phyloP scores from a whole-genome alignment of 805 yeast genomes.

The Osmozyma mogii region DNA sequence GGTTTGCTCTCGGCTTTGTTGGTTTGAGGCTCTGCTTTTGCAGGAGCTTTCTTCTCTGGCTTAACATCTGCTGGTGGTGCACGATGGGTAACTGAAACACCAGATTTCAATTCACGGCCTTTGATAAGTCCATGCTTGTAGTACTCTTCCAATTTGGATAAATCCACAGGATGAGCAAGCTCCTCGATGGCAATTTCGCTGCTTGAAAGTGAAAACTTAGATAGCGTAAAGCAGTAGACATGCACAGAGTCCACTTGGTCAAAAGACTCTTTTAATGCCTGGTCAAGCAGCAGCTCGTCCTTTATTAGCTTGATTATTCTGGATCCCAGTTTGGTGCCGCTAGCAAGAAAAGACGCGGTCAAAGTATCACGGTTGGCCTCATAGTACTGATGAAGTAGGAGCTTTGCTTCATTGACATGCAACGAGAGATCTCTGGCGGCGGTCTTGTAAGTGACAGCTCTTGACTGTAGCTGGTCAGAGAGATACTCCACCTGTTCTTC shows the following conservation, averaged over 20 bases:
- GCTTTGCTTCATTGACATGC: constrained; percentile 12
- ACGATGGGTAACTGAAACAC: constrained; percentile 1
- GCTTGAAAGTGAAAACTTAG: constrained; percentile 5
- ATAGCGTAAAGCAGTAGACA: constrained; percentile 29
- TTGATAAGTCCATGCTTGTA: constrained; percentile 23
- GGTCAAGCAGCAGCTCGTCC: background rate
- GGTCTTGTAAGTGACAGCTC: constrained; percentile 34
- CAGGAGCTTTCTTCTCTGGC: constrained; percentile 6
- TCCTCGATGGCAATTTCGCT: constrained; percentile 4
- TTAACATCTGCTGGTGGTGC: constrained; percentile 2
- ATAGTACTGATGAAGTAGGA: constrained; percentile 2
- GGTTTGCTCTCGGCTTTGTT: background rate
- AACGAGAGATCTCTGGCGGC: constrained; percentile 32
- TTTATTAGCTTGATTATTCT: constrained; percentile 6
- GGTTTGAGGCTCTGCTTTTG: constrained; percentile 5
- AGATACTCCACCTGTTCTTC: constrained; percentile 23
- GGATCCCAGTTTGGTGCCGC: constrained; percentile 1
- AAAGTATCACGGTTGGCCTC: background rate
- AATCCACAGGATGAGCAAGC: constrained; percentile 10
- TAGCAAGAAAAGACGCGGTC: background rate
- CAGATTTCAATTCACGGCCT: constrained; percentile 18
- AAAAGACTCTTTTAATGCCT: background rate
- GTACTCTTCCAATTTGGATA: constrained; percentile 11
- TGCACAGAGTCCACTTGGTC: constrained; percentile 18
- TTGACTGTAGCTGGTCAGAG: constrained; percentile 18